phyloP scores from a whole-genome alignment of 2,329 filamentous ascomycete species.

The Hypocreales sp. region DNA sequence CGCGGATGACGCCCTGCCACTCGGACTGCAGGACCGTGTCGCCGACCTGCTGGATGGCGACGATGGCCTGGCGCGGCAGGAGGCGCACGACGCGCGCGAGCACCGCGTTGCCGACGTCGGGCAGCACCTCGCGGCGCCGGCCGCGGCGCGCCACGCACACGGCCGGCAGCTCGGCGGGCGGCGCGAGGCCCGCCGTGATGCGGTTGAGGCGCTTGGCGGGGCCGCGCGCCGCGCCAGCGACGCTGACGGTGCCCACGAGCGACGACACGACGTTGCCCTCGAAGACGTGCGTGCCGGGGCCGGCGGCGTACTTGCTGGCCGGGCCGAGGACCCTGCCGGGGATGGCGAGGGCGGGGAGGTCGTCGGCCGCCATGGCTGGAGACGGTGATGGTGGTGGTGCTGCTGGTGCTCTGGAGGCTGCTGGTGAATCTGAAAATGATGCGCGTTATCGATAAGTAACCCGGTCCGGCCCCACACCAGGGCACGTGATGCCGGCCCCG shows the following conservation, averaged over 20 bases:
- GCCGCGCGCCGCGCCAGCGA: constrained; percentile 31
- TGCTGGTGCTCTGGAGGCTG: too few species aligned
- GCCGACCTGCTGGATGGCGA: constrained; percentile 74
- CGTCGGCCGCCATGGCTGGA: constrained; percentile 17
- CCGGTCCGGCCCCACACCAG: too few species aligned
- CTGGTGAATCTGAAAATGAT: too few species aligned
- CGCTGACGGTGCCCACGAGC: constrained; percentile 55
- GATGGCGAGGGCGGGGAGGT: constrained; percentile 43
- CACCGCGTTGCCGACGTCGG: constrained; percentile 65
- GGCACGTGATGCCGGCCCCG: too few species aligned
- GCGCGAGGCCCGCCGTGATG: constrained; percentile 32
- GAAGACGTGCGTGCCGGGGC: constrained; percentile 73
- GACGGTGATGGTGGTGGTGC: too few species aligned
- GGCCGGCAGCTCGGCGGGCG: constrained; percentile 28
- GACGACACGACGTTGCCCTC: constrained; percentile 65
- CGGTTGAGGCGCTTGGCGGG: constrained; percentile 44
- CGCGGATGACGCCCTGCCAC: constrained; percentile 72
- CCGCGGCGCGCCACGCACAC: constrained; percentile 38
- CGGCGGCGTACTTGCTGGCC: constrained; percentile 49
- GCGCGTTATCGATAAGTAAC: too few species aligned
- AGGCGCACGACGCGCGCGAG: constrained; percentile 77
- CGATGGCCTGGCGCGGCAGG: constrained; percentile 68
- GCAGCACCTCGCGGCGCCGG: constrained; percentile 55
- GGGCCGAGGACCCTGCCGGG: constrained; percentile 72
- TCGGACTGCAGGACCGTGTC: constrained; percentile 58